A percentile compares a stretch with the other conserved stretches of the same genome.
Evolutionary conservation across 108 stramenopile species (phyloP).

Genomic region (Skeletonema menzelii): DNA sequence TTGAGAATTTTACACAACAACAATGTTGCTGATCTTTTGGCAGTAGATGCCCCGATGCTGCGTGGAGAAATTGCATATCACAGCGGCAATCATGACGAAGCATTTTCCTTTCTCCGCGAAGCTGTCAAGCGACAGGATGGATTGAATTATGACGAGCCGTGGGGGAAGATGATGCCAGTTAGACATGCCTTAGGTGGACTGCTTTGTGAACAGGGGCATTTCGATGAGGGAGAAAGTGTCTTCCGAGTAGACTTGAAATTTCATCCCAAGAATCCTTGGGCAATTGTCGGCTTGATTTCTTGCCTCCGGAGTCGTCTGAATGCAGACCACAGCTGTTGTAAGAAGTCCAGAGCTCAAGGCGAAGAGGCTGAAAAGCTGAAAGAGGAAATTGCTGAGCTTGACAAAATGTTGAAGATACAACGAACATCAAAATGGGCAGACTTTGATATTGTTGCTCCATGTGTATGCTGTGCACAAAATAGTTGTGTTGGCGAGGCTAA

Average conservation of each 20-base stretch:
- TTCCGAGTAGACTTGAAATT: constrained; percentile 74
- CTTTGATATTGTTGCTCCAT: constrained; percentile 65
- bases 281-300: constrained; percentile 69
- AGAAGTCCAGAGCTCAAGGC: neutral
- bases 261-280: constrained; percentile 88
- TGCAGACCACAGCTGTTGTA: constrained; percentile 16
- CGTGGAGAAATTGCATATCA: constrained; percentile 86
- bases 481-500: neutral
- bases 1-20: constrained; percentile 87
- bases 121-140: constrained; percentile 80
- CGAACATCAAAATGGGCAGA: constrained; percentile 60
- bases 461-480: constrained; percentile 60
- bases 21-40: constrained; percentile 58
- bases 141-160: constrained; percentile 86
- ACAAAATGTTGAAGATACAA: constrained; percentile 42
- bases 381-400: constrained; percentile 32
- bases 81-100: constrained; percentile 70
- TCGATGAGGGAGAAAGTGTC: constrained; percentile 66
- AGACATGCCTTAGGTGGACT: constrained; percentile 87
- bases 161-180: constrained; percentile 93
- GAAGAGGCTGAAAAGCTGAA: constrained; percentile 10
- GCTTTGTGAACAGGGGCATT: constrained; percentile 71
- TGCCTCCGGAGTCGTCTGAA: constrained; percentile 46
- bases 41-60: constrained; percentile 79
- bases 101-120: constrained; percentile 66